Evolutionary conservation across 2,329 filamentous ascomycete genomes (phyloP), one percentile per base, ranked within the genome.

Genomic region (Penicillium crustosum): DNA sequence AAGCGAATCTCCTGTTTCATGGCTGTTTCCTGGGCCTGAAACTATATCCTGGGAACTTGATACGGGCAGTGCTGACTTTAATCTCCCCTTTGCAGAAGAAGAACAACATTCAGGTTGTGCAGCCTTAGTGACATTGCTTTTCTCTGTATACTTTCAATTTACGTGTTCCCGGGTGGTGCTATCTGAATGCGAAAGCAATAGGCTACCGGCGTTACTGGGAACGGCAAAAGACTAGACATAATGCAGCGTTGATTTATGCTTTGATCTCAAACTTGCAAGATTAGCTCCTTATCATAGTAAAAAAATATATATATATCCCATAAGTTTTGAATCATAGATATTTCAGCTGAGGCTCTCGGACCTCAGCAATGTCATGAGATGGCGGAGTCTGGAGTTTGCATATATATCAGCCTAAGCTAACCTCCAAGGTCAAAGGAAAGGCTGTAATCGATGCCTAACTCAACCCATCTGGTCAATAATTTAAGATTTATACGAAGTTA

Each of bases 61-160:
- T 31, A 29, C 15, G 29, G 21, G 6, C 42, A 39, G 13, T 53
- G 29, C 55, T 57, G 23, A 57, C 15, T 49, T 56, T 51, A 23
- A 25, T 61, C 31, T 44, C n/a, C 35, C 29, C 49, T 25, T 35
- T 64, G 64, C 61, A 79, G 78, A 79, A 78, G 61, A 80, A 79
- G 70, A 77, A 80, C 66, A 79, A 80, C 58, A 76, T 80, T 42
- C 78, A 80, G 62, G 77, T 80, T 41, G 78, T 80, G 38, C 78
- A 79, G 65, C 78, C 79, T 61, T 75, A 66, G 66, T 48, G 38
- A 29, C 25, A 49, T 31, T 33, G 25, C 25, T 43, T 38, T 58
- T 55, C 29, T 51, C 35, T 49, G 44, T 60, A 52, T 44, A 45
- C 39, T 38, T 51, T 59, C 49, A 49, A 61, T 61, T 59, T 44